These are phyloP conservation scores for Candida tallmaniae DNA, from an alignment of 805 yeast genomes.

Conservation along the genomic window DNA sequence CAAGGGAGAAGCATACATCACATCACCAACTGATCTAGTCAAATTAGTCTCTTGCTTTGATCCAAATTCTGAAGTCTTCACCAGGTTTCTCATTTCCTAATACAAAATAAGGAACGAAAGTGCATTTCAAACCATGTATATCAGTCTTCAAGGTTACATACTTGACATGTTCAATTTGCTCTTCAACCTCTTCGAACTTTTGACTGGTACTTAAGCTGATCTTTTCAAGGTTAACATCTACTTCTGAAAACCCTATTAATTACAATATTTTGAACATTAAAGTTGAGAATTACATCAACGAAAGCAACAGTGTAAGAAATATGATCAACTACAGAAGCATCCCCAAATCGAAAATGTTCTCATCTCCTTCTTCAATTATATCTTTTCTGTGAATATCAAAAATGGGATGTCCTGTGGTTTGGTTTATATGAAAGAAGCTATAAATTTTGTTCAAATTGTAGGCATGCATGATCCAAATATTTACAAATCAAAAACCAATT, in stretches of 20 bases:
- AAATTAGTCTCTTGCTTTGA: too few species aligned
- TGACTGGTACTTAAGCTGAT: constrained; percentile 7
- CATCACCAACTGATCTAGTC: too few species aligned
- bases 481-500: constrained; percentile 14
- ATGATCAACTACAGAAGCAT: constrained; percentile 16
- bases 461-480: constrained; percentile 23
- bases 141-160: constrained; percentile 10
- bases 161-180: constrained; percentile 6
- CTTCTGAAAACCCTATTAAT: constrained; percentile 10
- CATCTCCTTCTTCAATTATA: constrained; percentile 29
- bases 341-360: constrained; percentile 23
- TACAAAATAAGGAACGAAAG: constrained; percentile 16
- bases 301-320: constrained; percentile 20
- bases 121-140: constrained; percentile 5
- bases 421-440: constrained; percentile 30
- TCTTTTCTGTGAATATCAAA: constrained; percentile 25
- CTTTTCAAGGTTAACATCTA: constrained; percentile 8
- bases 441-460: constrained; percentile 28
- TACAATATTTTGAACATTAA: constrained; percentile 10
- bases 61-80: constrained; percentile 18
- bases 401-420: constrained; percentile 22
- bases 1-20: too few species aligned
- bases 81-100: constrained; percentile 18
- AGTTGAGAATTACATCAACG: constrained; percentile 13
- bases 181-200: constrained; percentile 3